Percentiles rank a stretch among this genome's conserved stretches.
Conservation (phyloP, 352 stramenopile species). For the Phytophthora quininea region DNA sequence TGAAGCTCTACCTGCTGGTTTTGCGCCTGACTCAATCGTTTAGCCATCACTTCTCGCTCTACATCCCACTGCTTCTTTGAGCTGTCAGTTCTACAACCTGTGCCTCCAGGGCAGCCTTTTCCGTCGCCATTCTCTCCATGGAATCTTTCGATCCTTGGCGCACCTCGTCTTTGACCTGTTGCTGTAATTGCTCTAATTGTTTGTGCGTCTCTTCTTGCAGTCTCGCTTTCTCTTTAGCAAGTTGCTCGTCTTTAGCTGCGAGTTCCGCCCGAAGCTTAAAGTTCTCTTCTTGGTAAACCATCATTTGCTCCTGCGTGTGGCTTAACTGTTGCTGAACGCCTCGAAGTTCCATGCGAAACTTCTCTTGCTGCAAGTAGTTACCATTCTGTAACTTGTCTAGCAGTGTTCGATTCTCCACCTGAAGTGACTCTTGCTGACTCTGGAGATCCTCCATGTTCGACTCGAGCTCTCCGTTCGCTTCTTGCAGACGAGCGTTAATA, state of each 20-base stretch:
- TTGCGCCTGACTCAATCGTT: conserved; percentile 54
- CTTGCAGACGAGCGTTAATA: conserved; percentile 49
- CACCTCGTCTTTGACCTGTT: conserved; percentile 61
- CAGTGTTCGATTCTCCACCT: conserved; percentile 70
- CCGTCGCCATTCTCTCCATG: conserved; percentile 43
- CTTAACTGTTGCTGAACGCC: conserved; percentile 67
- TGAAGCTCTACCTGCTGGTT: conserved; percentile 60
- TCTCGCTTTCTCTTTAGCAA: conserved; percentile 58
- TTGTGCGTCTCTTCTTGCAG: conserved; percentile 65
- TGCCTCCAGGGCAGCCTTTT: conserved; percentile 50
- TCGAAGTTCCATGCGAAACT: conserved; percentile 68
- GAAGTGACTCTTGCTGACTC: conserved; percentile 62
- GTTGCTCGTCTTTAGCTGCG: conserved; percentile 61
- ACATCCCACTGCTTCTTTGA: conserved; percentile 57
- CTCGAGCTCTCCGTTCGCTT: conserved; percentile 58
- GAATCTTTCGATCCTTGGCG: conserved; percentile 63
- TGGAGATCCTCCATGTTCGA: conserved; percentile 64
- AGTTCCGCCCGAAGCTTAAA: conserved; percentile 60
- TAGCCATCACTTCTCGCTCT: conserved; percentile 56
- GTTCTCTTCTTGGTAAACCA: conserved; percentile 76
- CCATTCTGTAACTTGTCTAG: conserved; percentile 74
- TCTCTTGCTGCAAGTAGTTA: conserved; percentile 73
- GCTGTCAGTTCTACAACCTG: conserved; percentile 49
- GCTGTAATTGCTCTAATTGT: conserved; percentile 62
- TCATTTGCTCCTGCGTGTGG: conserved; percentile 71